Conservation (phyloP, 768 basidiomycete genomes). For the Trametes coccinea region DNA sequence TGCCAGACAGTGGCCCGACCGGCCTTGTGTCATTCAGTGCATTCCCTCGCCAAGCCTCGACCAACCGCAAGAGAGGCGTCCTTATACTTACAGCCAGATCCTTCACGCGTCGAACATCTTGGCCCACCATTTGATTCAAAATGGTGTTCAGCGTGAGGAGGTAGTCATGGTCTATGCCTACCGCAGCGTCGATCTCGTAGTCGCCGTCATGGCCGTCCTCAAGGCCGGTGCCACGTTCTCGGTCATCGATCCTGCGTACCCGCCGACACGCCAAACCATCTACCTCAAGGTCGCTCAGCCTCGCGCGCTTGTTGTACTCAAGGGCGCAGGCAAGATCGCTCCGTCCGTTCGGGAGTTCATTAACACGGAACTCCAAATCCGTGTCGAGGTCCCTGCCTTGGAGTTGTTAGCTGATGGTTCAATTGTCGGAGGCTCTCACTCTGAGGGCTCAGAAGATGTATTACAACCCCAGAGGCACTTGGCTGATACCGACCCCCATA, state of each 20-base stretch:
- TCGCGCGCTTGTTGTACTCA: conserved; percentile 85
- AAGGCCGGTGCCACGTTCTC: conserved; percentile 97
- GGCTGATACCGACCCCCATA: conserved; percentile 71
- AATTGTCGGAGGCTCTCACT: conserved; percentile 61
- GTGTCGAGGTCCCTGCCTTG: conserved; percentile 88
- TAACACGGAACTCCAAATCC: conserved; percentile 73
- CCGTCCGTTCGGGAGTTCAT: conserved; percentile 85
- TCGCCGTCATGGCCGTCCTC: conserved; percentile 94
- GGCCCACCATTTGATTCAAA: conserved; percentile 83
- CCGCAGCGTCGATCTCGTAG: conserved; percentile 92
- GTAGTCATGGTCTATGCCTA: conserved; percentile 99
- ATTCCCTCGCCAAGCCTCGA: conserved; percentile 43
- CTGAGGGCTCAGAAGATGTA: conserved; percentile 51
- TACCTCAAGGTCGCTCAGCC: conserved; percentile 94
- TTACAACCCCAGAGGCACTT: conserved; percentile 54
- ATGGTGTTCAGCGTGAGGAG: conserved; percentile 88
- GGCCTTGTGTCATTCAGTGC: conserved; percentile 88
- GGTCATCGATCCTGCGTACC: conserved; percentile 98
- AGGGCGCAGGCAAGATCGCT: conserved; percentile 82
- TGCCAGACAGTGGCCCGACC: conserved; percentile 74
- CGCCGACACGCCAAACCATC: conserved; percentile 86
- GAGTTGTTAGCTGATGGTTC: conserved; percentile 65
- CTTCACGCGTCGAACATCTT: conserved; percentile 85
- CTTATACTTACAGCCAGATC: conserved; percentile 80
- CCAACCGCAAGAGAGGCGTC: conserved; percentile 51